These are phyloP conservation scores for Globisporangium cederbergense DNA, from an alignment of 352 stramenopile genomes.

Conservation along the genomic window DNA sequence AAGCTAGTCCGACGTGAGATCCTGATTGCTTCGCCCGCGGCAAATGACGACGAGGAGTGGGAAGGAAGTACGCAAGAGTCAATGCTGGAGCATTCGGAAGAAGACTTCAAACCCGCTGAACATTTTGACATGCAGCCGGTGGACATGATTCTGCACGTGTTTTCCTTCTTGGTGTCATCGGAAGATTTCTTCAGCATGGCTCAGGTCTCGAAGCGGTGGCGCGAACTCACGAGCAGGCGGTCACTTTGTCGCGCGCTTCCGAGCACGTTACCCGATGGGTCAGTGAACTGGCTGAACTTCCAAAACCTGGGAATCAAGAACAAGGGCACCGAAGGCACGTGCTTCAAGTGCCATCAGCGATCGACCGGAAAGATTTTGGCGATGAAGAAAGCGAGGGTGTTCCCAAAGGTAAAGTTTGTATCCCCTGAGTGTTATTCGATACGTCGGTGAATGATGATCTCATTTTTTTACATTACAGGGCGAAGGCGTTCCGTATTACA, in stretches of 20 bases:
- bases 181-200: conserved; percentile 71
- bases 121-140: conserved; percentile 85
- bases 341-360: conserved; percentile 84
- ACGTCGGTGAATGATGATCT: not conserved
- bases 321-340: conserved; percentile 87
- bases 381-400: conserved; percentile 88
- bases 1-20: conserved; percentile 85
- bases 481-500: conserved; percentile 92
- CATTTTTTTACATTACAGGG: conserved; percentile 31
- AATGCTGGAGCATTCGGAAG: conserved; percentile 30
- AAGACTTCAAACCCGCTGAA: conserved; percentile 41
- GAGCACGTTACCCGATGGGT: conserved; percentile 65
- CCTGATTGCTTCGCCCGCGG: conserved; percentile 73
- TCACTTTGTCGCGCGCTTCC: conserved; percentile 70
- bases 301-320: conserved; percentile 89
- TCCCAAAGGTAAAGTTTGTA: conserved; percentile 58
- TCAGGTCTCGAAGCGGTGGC: conserved; percentile 77
- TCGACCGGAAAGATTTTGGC: conserved; percentile 82
- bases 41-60: conserved; percentile 79
- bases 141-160: conserved; percentile 87
- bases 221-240: conserved; percentile 63
- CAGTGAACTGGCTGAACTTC: conserved; percentile 86
- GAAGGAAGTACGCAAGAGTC: conserved; percentile 35
- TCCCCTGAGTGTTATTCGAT: not conserved
- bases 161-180: conserved; percentile 77